Percentiles rank a stretch among this genome's conserved stretches.
phyloP scores from a whole-genome alignment of 495 filamentous ascomycete species.

The Penicillium desertorum region DNA sequence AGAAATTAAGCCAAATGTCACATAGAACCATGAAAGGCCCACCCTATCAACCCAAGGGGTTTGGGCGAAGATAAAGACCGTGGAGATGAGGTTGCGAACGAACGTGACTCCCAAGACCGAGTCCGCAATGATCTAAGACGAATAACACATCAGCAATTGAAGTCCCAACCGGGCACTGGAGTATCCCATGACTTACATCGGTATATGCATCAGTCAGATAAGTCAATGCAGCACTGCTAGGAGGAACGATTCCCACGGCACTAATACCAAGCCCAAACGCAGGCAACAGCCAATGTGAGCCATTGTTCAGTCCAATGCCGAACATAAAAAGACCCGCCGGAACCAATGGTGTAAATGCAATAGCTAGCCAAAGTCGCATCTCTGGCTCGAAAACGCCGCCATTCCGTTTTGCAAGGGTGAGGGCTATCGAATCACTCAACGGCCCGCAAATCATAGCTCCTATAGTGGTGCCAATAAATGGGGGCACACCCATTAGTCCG shows the following conservation, averaged over 20 bases:
- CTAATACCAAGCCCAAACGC: slow-evolving; percentile 21
- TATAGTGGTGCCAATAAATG: slow-evolving; percentile 37
- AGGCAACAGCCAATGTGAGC: slow-evolving; percentile 26
- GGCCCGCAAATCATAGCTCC: slow-evolving; percentile 29
- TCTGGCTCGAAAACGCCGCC: slow-evolving; percentile 40
- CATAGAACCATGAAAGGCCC: no score
- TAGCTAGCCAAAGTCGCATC: slow-evolving; percentile 32
- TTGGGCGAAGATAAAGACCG: no score
- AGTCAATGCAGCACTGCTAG: slow-evolving; percentile 31
- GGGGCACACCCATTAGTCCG: slow-evolving; percentile 38
- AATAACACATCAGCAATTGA: no score
- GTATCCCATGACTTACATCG: slow-evolving; percentile 23
- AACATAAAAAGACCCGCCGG: slow-evolving; percentile 15
- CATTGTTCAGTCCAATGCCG: slow-evolving; percentile 20
- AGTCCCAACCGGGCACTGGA: no score
- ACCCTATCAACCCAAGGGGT: no score
- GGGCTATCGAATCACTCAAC: slow-evolving; percentile 34
- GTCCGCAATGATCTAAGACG: no score
- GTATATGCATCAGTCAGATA: slow-evolving; percentile 39
- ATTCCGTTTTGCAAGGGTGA: slow-evolving; percentile 32
- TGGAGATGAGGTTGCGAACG: no score
- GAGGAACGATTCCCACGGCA: slow-evolving; percentile 24
- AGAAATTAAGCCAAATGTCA: no score
- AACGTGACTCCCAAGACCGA: no score
- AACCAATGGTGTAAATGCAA: slow-evolving; percentile 27